A percentile compares a stretch with the other conserved stretches of the same genome.
These are phyloP conservation scores for Nelumbo lutea DNA, from an alignment of 164 flowering plant species.

Conservation along the genomic window DNA sequence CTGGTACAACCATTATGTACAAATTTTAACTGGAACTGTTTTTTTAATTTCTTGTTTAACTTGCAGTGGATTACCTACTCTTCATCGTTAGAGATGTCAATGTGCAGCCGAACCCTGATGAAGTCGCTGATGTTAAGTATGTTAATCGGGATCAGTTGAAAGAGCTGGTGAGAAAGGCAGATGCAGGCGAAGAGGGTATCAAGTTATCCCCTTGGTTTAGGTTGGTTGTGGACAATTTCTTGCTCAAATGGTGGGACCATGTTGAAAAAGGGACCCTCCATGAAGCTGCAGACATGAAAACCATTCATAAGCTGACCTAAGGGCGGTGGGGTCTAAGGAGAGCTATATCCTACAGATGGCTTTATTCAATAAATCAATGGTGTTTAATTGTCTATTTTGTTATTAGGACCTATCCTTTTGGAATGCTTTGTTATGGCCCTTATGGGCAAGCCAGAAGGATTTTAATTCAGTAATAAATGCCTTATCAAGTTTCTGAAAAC, in stretches of 20 bases:
- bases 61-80: slow-evolving; percentile 89
- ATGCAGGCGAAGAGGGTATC: slow-evolving; percentile 85
- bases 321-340: background rate
- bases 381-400: background rate
- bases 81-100: slow-evolving; percentile 83
- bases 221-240: slow-evolving; percentile 81
- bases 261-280: slow-evolving; percentile 67
- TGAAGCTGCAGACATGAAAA: slow-evolving; percentile 77
- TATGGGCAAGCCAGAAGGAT: no score
- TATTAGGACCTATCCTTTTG: no score
- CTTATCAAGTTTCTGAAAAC: no score
- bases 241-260: slow-evolving; percentile 95
- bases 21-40: no score
- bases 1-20: background rate
- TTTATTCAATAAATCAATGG: slow-evolving; percentile 1
- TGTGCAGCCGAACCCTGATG: slow-evolving; percentile 80
- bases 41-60: background rate
- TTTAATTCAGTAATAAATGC: no score
- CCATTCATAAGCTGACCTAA: slow-evolving; percentile 73
- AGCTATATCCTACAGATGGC: background rate
- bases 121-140: slow-evolving; percentile 76
- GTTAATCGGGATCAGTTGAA: slow-evolving; percentile 70
- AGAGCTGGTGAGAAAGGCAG: slow-evolving; percentile 81
- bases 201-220: slow-evolving; percentile 97
- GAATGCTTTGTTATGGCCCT: no score